These are phyloP conservation scores for Sanguinoderma infundibulare DNA, from an alignment of 1,284 basidiomycete genomes.

Conservation along the genomic window DNA sequence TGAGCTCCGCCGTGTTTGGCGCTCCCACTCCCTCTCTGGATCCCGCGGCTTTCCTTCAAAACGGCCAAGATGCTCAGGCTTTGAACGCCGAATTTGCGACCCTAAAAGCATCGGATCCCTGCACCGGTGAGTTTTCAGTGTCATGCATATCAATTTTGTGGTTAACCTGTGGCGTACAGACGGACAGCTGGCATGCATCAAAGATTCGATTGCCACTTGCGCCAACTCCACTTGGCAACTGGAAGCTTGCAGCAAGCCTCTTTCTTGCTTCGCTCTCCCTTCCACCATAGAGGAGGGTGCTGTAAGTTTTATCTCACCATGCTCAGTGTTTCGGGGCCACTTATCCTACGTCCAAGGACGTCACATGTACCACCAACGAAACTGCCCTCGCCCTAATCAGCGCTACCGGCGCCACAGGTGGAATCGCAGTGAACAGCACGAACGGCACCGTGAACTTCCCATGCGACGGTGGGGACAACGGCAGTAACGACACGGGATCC, in stretches of 20 bases:
- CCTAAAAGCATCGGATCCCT: slow-evolving; percentile 44
- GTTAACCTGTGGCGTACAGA: slow-evolving; percentile 31
- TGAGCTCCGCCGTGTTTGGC: slow-evolving; percentile 26
- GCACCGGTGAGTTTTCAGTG: slow-evolving; percentile 42
- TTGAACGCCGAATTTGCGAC: slow-evolving; percentile 50
- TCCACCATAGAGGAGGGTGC: slow-evolving; percentile 44
- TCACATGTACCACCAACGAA: slow-evolving; percentile 51
- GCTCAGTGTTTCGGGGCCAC: neutral
- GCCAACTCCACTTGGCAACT: slow-evolving; percentile 44
- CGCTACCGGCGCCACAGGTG: slow-evolving; percentile 48
- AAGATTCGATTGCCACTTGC: slow-evolving; percentile 44
- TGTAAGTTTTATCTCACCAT: slow-evolving; percentile 39
- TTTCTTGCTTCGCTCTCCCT: slow-evolving; percentile 55
- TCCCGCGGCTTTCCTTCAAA: slow-evolving; percentile 44
- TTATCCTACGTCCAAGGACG: slow-evolving; percentile 33
- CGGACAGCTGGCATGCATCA: slow-evolving; percentile 49
- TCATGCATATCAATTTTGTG: neutral
- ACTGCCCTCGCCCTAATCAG: slow-evolving; percentile 47
- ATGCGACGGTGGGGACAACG: slow-evolving; percentile 17
- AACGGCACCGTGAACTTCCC: slow-evolving; percentile 29
- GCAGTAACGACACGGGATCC: neutral
- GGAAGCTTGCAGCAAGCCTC: slow-evolving; percentile 39
- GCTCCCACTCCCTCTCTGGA: slow-evolving; percentile 43
- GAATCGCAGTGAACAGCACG: slow-evolving; percentile 38
- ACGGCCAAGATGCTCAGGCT: slow-evolving; percentile 51